Conservation (phyloP, 352 stramenopile species). For the Phytophthora gonapodyides region DNA sequence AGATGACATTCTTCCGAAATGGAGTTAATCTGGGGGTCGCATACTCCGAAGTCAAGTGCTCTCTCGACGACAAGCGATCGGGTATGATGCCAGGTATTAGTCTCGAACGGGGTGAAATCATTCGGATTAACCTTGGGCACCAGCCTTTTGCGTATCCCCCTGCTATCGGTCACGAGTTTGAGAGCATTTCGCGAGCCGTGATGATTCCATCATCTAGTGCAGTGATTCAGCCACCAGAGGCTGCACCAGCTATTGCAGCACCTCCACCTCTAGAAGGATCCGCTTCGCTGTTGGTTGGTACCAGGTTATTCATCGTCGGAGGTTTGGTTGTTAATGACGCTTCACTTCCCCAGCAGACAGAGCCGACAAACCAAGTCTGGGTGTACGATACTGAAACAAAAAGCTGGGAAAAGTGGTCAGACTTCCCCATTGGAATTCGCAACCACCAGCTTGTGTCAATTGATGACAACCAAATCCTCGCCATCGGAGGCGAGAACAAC, state of each 20-base stretch:
- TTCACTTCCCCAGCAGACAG: conserved; percentile 8
- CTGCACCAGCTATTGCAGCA: conserved; percentile 4
- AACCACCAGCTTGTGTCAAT: conserved; percentile 79
- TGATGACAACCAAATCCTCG: conserved; percentile 74
- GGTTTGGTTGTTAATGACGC: conserved; percentile 42
- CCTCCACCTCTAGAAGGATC: conserved; percentile 56
- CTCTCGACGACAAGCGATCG: conserved; percentile 47
- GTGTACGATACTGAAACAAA: conserved; percentile 55
- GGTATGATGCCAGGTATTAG: conserved; percentile 89
- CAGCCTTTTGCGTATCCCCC: conserved; percentile 79
- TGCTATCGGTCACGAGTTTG: conserved; percentile 61
- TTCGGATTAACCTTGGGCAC: conserved; percentile 84
- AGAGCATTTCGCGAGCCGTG: conserved; percentile 68
- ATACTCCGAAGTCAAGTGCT: conserved; percentile 71
- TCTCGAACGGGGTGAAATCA: conserved; percentile 86
- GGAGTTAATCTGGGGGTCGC: conserved; percentile 82
- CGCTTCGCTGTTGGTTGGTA: conserved; percentile 59
- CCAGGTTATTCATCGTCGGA: conserved; percentile 79
- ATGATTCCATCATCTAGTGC: conserved; percentile 45
- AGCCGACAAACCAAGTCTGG: conserved; percentile 72
- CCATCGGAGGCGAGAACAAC: conserved; percentile 81
- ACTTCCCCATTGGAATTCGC: conserved; percentile 82
- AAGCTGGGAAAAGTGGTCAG: conserved; percentile 75
- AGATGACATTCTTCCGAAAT: conserved; percentile 92
- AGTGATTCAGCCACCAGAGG: conserved; percentile 34